A percentile compares a stretch with the other conserved stretches of the same genome.
Conservation (phyloP, 495 filamentous ascomycete species). For the Hypomontagnella monticulosa region DNA sequence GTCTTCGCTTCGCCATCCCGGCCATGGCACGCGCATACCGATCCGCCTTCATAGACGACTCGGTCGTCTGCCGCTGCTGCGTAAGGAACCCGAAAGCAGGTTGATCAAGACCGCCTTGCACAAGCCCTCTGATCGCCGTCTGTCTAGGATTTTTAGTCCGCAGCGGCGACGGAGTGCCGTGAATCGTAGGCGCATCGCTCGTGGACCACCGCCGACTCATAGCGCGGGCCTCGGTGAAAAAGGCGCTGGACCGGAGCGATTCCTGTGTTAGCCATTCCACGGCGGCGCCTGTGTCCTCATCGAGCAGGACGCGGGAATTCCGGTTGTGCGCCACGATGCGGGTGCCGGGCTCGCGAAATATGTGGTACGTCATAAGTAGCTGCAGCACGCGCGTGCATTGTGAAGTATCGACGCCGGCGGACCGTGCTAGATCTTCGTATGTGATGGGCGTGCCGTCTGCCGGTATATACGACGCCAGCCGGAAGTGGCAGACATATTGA, state of each 20-base stretch:
- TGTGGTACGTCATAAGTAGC: slow-evolving; percentile 55
- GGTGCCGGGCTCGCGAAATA: slow-evolving; percentile 58
- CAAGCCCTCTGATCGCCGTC: slow-evolving; percentile 11
- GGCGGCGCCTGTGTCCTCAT: slow-evolving; percentile 42
- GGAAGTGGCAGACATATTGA: slow-evolving; percentile 39
- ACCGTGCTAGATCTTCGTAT: slow-evolving; percentile 29
- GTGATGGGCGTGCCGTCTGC: slow-evolving; percentile 38
- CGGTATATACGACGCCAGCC: slow-evolving; percentile 29
- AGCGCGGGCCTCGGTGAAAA: slow-evolving; percentile 32
- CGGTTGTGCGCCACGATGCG: slow-evolving; percentile 50
- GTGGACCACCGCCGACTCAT: slow-evolving; percentile 29
- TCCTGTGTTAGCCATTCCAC: slow-evolving; percentile 39
- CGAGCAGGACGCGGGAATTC: slow-evolving; percentile 47
- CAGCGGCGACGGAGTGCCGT: not conserved
- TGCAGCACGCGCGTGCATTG: slow-evolving; percentile 36
- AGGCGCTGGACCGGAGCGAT: slow-evolving; percentile 33
- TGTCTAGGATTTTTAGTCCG: not conserved
- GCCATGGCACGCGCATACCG: slow-evolving; percentile 40
- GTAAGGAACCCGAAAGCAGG: slow-evolving; percentile 20
- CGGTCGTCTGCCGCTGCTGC: slow-evolving; percentile 23
- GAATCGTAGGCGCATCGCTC: not conserved
- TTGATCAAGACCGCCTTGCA: slow-evolving; percentile 9
- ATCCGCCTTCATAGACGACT: slow-evolving; percentile 29
- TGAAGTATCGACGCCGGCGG: slow-evolving; percentile 34
- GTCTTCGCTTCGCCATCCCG: slow-evolving; percentile 38